Base-by-base conservation (phyloP, 140 eudicot species). In the Bidens hawaiensis region DNA sequence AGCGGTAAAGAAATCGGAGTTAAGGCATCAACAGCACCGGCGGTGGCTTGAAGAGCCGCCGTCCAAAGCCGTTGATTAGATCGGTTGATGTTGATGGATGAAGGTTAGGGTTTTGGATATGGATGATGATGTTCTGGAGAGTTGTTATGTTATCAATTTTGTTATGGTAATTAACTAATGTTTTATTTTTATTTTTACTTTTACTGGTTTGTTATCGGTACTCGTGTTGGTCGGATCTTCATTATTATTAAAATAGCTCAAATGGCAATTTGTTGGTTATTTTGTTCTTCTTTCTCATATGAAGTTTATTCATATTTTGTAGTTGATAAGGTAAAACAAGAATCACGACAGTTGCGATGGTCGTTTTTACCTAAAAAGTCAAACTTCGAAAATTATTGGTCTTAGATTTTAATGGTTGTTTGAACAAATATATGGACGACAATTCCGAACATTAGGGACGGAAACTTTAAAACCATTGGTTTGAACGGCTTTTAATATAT, bases 1-100 rank as follows among this genome's bases (percentile, higher is more conserved):
- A 68, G 83, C 78, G 19, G 53, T 65, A 15, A 73, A 58, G 50
- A 87, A 81, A 27, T 68, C 89, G 33, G 38, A 55, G 13, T 62
- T 76, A 16, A 68, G 78, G 57, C 69, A 83, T 60, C 76, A 75
- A 72, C 60, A 30, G 26, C 60, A 76, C 60, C 75, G 72, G 26
- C 51, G 64, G 57, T 61, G 77, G 15, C 17, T 64, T 26, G 83
- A 78, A 27, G 76, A 60, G 26, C 76, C 79, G 26, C 76, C 79
- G 9, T 57, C 89, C 5, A 52, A 71, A 74, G 65, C 72, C 54
- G 76, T 74, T 10, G 76, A 55, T 56, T 64, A n/a, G n/a, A n/a
- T n/a, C n/a, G n/a, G n/a, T n/a, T n/a, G n/a, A n/a, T n/a, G n/a
- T n/a, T n/a, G n/a, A n/a, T n/a, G n/a, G n/a, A n/a, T n/a, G 12